Evolutionary conservation across 2,329 filamentous ascomycete species (phyloP).

Genomic region (Talaromyces albobiverticillius): DNA sequence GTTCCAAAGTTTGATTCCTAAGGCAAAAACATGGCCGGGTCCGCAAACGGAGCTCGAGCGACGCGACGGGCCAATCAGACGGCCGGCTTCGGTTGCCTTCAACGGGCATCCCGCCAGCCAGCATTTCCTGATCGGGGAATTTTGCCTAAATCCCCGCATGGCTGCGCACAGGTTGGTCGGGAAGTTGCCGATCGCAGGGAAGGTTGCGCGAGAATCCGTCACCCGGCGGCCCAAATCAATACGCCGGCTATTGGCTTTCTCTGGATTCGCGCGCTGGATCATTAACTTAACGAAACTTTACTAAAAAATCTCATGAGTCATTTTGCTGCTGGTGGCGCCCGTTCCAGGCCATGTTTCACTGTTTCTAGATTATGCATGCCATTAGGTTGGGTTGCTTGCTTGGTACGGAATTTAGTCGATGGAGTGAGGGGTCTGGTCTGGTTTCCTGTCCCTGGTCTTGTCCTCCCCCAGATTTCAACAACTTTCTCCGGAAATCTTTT

Average conservation of each 20-base stretch:
- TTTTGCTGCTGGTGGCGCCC: no score
- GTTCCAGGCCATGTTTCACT: no score
- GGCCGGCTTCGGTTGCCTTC: background rate
- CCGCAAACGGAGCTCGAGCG: background rate
- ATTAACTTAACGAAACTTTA: no score
- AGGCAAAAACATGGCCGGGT: no score
- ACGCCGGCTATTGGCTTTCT: no score
- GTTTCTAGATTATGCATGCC: no score
- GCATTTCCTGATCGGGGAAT: conserved; percentile 2
- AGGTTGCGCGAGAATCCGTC: conserved; percentile 5
- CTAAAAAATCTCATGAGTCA: no score
- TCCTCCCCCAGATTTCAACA: background rate
- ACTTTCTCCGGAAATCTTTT: background rate
- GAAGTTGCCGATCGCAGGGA: background rate
- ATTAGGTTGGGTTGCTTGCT: no score
- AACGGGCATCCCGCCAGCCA: background rate
- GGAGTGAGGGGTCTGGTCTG: conserved; percentile 6
- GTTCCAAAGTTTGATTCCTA: no score
- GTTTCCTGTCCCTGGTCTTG: background rate
- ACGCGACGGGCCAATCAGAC: background rate
- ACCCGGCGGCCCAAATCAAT: background rate
- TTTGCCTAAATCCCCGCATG: conserved; percentile 3
- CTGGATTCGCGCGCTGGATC: no score
- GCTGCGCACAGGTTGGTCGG: no score
- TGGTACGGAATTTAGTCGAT: no score